These are phyloP conservation scores for Botrytis aclada DNA, from an alignment of 2,329 filamentous ascomycete genomes.

Conservation along the genomic window DNA sequence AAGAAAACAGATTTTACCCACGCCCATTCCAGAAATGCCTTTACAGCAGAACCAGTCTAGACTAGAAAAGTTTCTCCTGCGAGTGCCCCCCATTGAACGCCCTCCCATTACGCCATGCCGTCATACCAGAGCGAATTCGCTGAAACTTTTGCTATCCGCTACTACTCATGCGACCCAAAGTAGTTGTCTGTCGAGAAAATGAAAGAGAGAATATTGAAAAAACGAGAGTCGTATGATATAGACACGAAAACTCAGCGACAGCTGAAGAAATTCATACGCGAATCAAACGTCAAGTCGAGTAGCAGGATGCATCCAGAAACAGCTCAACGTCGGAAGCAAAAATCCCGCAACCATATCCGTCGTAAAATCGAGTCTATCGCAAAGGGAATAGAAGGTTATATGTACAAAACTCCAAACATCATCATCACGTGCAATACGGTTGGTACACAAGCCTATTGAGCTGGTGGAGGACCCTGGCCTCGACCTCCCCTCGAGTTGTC, in stretches of 20 bases:
- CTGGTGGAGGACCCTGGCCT: constrained; percentile 31
- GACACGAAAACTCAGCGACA: constrained; percentile 31
- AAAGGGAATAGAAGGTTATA: constrained; percentile 35
- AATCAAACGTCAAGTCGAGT: constrained; percentile 24
- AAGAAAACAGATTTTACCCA: constrained; percentile 32
- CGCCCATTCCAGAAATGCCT: constrained; percentile 34
- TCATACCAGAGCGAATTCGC: constrained; percentile 36
- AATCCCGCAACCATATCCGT: constrained; percentile 25
- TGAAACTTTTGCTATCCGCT: constrained; percentile 38
- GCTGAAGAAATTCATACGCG: constrained; percentile 25
- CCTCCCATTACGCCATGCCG: constrained; percentile 33
- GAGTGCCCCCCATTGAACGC: constrained; percentile 30
- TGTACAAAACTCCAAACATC: constrained; percentile 36
- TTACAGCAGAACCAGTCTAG: constrained; percentile 32
- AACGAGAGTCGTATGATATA: constrained; percentile 39
- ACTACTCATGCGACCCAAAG: constrained; percentile 33
- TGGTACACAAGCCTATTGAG: constrained; percentile 31
- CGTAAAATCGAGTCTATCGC: constrained; percentile 34
- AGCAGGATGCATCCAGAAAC: constrained; percentile 22
- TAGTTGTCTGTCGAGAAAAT: constrained; percentile 26
- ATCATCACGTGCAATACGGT: constrained; percentile 20
- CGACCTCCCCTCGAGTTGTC: constrained; percentile 37
- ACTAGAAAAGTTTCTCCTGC: constrained; percentile 32
- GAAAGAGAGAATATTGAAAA: constrained; percentile 22
- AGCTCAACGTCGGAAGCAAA: constrained; percentile 27